A percentile compares a stretch with the other conserved stretches of the same genome.
phyloP scores from a whole-genome alignment of 176 grass and related monocot species.

The Panicum miliaceum region DNA sequence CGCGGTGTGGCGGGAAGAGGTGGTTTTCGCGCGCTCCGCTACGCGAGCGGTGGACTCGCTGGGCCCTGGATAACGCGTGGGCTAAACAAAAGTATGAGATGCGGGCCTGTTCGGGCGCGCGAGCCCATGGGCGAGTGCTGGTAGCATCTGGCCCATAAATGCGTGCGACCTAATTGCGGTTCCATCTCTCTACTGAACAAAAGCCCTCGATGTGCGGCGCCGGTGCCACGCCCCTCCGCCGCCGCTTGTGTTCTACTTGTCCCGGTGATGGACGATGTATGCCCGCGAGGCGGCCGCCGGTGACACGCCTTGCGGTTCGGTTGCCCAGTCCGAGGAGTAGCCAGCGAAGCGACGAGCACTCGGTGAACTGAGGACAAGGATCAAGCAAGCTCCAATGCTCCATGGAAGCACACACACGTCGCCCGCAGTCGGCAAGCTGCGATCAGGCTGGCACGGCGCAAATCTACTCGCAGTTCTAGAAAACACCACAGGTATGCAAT shows the following conservation, averaged over 20 bases:
- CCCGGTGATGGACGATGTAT: too few relatives aligned
- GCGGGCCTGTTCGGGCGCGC: too few relatives aligned
- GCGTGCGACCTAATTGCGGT: neutral
- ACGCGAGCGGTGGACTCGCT: neutral
- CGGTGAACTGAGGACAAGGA: too few relatives aligned
- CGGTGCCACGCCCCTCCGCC: too few relatives aligned
- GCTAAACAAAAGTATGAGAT: neutral
- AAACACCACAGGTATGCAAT: neutral
- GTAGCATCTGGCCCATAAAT: neutral
- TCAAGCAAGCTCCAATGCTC: too few relatives aligned
- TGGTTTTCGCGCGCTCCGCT: constrained; percentile 52
- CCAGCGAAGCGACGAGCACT: too few relatives aligned
- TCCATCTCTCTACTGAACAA: neutral
- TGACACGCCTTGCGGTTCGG: too few relatives aligned
- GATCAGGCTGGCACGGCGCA: neutral
- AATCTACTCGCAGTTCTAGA: neutral
- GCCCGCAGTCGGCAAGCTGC: neutral
- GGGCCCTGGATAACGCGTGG: neutral
- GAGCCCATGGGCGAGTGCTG: too few relatives aligned
- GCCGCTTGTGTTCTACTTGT: too few relatives aligned
- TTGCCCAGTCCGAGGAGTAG: too few relatives aligned
- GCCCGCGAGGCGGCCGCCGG: too few relatives aligned
- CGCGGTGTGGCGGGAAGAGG: constrained; percentile 33
- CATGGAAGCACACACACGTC: neutral
- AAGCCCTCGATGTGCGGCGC: too few relatives aligned